Base-by-base conservation (phyloP, 2,329 filamentous ascomycete species). In the Cordyceps cicadae region DNA sequence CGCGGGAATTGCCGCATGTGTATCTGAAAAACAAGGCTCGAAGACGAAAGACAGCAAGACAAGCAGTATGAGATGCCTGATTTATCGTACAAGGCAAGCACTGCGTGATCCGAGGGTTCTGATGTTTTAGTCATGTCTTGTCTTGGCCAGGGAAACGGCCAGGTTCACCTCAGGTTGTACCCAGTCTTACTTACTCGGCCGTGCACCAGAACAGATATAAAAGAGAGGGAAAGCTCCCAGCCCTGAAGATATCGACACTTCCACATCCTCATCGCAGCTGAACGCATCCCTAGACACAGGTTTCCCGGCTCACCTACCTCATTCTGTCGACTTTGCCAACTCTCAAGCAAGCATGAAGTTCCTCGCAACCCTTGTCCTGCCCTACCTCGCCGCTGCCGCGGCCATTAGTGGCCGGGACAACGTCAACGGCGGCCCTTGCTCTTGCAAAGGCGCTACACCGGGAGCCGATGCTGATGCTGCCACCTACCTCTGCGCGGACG, bases 401-500 rank as follows among this genome's bases (percentile, higher is more conserved):
- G 55, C 5, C 46, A 9, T 12, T 19, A 29, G 6, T 5, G 29
- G 29, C 29, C 29, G 29, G 5, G 29, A 6, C 29, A 8, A 7
- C 29, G 41, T 4, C 12, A 19, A 5, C 12, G 24, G 9, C 12
- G 24, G 43, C 7, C 11, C 57, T 1, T 69, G 68, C 24, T 63
- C 68, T 39, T 69, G 68, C 46, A 55, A 60, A 3, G 67, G 68
- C 39, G 68, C 68, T 8, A 26, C 4, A 6, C 37, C 37, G 12
- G 37, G 12, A 7, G 2, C 39, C 15, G 7, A 49, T 14, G 24
- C 24, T 7, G 5, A 34, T 17, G 49, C 15, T 21, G 59, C 64
- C 8, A 64, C 64, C 12, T 75, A 72, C 55, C 65, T 76, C 61
- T 76, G 74, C 62, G 69, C 70, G 5, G 74, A 76, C 54, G 52